A percentile compares a stretch with the other conserved stretches of the same genome.
phyloP scores from a whole-genome alignment of 192 early-diverging fungal species.

The Entrophospora sp. region DNA sequence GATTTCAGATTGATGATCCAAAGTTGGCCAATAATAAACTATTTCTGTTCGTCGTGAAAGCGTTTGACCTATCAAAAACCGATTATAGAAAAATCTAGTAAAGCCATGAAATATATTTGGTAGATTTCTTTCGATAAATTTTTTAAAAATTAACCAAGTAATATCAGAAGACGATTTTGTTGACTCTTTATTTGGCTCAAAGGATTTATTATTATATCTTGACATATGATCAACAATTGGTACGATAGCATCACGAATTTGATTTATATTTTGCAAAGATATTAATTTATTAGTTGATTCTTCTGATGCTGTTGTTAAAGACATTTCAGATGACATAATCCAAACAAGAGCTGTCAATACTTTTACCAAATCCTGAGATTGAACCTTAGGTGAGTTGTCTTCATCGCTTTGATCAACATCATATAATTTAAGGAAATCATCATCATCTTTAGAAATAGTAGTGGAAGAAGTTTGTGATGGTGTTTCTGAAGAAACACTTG shows the following conservation, averaged over 20 bases:
- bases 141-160: background rate
- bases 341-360: background rate
- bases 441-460: background rate
- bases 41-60: constrained; percentile 7
- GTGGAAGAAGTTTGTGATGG: too few species aligned
- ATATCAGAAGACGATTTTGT: background rate
- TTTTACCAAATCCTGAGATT: background rate
- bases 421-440: background rate
- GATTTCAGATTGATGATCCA: constrained; percentile 23
- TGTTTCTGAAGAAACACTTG: background rate
- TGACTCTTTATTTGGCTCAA: background rate
- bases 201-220: background rate
- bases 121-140: constrained; percentile 24
- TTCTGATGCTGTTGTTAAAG: background rate
- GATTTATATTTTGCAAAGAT: background rate
- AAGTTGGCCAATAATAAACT: background rate
- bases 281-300: background rate
- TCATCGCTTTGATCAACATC: background rate
- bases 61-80: constrained; percentile 33
- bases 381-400: background rate
- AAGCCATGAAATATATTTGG: constrained; percentile 36
- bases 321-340: background rate
- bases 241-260: background rate
- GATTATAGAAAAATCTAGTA: constrained; percentile 35
- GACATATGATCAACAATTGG: background rate